Evolutionary conservation across 2,329 filamentous ascomycete genomes (phyloP).

Genomic region (Byssochlamys sp.): DNA sequence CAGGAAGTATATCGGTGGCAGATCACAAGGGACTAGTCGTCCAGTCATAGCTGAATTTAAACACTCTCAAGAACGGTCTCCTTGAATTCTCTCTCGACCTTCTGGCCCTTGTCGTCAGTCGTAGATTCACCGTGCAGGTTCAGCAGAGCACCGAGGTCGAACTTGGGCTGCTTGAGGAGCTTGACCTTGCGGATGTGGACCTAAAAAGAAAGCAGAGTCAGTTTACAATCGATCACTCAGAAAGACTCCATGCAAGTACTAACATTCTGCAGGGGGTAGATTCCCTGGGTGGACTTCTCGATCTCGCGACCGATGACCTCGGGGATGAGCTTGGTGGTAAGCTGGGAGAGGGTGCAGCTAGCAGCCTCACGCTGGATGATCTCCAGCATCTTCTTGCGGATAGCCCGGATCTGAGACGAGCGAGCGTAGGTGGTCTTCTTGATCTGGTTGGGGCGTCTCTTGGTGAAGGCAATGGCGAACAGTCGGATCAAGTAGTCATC

Average conservation of each 20-base stretch:
- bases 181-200: constrained; percentile 99
- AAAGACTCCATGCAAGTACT: constrained; percentile 24
- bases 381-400: constrained; percentile 99
- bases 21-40: constrained; percentile 50
- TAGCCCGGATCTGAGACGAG: constrained; percentile 91
- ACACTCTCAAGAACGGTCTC: constrained; percentile 89
- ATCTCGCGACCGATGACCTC: constrained; percentile 99
- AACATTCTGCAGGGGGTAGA: constrained; percentile 99
- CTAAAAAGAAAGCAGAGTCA: constrained; percentile 43
- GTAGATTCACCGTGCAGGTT: constrained; percentile 94
- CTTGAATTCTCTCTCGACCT: constrained; percentile 99
- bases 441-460: constrained; percentile 98
- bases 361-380: constrained; percentile 95
- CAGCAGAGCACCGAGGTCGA: constrained; percentile 93
- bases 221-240: constrained; percentile 5
- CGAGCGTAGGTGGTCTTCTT: constrained; percentile 99
- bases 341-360: constrained; percentile 87
- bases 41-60: constrained; percentile 68
- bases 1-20: constrained; percentile 1
- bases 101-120: constrained; percentile 92
- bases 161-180: constrained; percentile 97
- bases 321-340: constrained; percentile 96
- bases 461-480: constrained; percentile 98
- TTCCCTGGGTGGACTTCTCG: constrained; percentile 98
- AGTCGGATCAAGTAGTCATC: constrained; percentile 99